Percentiles rank a stretch among this genome's conserved stretches.
Conservation (phyloP, 345 rosid genomes). For the Ceriops zippeliana region DNA sequence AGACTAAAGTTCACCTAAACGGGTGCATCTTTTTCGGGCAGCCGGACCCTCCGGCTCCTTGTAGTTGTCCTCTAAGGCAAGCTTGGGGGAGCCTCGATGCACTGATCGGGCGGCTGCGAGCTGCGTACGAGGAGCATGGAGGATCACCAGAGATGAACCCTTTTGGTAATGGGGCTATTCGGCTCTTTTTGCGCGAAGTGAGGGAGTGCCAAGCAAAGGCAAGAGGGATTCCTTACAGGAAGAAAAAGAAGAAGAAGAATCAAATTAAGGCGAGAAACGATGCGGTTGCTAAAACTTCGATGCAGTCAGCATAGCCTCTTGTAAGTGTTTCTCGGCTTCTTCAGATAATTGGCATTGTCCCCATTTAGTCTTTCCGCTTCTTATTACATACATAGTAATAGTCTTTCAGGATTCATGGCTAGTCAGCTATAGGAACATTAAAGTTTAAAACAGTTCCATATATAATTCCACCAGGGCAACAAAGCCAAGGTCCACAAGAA, state of each 20-base stretch:
- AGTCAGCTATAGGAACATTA: background rate
- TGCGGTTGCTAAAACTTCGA: slow-evolving; percentile 26
- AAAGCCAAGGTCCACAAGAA: background rate
- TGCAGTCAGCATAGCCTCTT: slow-evolving; percentile 18
- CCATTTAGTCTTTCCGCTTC: too few relatives aligned
- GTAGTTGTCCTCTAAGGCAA: slow-evolving; percentile 72
- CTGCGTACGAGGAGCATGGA: slow-evolving; percentile 78
- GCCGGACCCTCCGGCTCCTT: slow-evolving; percentile 83
- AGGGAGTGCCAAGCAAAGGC: slow-evolving; percentile 82
- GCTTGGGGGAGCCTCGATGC: slow-evolving; percentile 97
- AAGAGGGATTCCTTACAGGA: slow-evolving; percentile 73
- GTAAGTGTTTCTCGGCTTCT: slow-evolving; percentile 19
- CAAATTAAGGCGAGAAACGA: slow-evolving; percentile 36
- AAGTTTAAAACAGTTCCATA: background rate
- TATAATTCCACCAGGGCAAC: background rate
- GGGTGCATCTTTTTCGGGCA: slow-evolving; percentile 77
- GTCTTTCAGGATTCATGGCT: too few relatives aligned
- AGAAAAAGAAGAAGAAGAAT: slow-evolving; percentile 72
- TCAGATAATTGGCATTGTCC: slow-evolving; percentile 14
- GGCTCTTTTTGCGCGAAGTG: slow-evolving; percentile 68
- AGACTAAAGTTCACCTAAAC: slow-evolving; percentile 73
- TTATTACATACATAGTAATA: too few relatives aligned
- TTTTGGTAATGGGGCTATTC: slow-evolving; percentile 73
- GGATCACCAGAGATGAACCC: slow-evolving; percentile 67
- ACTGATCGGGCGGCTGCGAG: slow-evolving; percentile 76